phyloP scores from a whole-genome alignment of 371 early-diverging fungal species.

The Circinella umbellata region DNA sequence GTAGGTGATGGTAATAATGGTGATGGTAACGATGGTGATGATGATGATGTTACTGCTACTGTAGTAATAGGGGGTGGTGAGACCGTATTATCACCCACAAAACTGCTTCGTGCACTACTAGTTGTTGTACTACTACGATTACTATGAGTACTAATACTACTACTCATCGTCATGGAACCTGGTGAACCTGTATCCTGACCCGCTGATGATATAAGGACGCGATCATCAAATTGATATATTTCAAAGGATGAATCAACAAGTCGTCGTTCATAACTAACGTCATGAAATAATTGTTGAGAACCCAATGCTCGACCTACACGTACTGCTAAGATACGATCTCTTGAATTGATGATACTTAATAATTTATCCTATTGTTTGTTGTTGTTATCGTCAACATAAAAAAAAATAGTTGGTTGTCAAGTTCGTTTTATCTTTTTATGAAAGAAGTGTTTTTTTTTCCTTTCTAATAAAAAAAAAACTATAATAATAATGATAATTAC shows the following conservation, averaged over 20 bases:
- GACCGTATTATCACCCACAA: not conserved
- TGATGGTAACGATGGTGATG: conserved; percentile 7
- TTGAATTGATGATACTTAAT: conserved; percentile 52
- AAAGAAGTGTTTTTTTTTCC: not conserved
- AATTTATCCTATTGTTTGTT: conserved; percentile 51
- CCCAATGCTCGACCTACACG: conserved; percentile 72
- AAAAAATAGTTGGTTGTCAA: not conserved
- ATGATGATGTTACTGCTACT: conserved; percentile 14
- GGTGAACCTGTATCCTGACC: conserved; percentile 21
- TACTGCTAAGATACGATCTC: conserved; percentile 71
- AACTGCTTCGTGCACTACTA: conserved; percentile 17
- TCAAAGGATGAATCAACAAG: conserved; percentile 66
- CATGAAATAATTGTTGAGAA: conserved; percentile 74
- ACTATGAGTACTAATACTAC: conserved; percentile 16
- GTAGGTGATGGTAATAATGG: conserved; percentile 18
- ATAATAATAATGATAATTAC: conserved; percentile 17
- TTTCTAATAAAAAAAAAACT: no score
- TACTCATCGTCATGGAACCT: conserved; percentile 9
- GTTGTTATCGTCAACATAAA: not conserved
- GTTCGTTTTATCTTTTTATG: not conserved
- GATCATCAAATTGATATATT: conserved; percentile 67
- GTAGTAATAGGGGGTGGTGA: not conserved
- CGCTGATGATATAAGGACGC: conserved; percentile 20
- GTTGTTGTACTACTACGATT: conserved; percentile 12
- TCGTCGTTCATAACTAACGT: conserved; percentile 67